phyloP scores from a whole-genome alignment of 177 flowering plant genomes.

The Telopea speciosissima region DNA sequence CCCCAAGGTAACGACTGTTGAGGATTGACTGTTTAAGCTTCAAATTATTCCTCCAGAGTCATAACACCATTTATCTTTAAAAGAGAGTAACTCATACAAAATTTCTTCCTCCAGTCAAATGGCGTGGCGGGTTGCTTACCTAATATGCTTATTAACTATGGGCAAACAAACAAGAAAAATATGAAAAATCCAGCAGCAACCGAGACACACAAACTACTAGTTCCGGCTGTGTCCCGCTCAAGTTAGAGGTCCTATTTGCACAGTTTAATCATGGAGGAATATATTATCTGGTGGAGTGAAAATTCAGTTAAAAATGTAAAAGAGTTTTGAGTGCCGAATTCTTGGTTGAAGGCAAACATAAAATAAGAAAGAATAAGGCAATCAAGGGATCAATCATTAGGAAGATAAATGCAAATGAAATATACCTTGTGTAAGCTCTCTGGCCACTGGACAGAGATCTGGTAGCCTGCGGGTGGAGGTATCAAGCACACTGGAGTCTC shows the following conservation, averaged over 20 bases:
- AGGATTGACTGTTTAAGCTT: not conserved
- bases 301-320: too few relatives aligned
- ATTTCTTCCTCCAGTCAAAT: not conserved
- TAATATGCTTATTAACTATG: too few relatives aligned
- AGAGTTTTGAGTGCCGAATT: not conserved
- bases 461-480: slow-evolving; percentile 76
- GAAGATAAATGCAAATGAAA: not conserved
- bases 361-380: not conserved
- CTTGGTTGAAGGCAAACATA: too few relatives aligned
- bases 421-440: slow-evolving; percentile 85
- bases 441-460: slow-evolving; percentile 80
- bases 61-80: not conserved
- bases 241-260: not conserved
- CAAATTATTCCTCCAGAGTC: not conserved
- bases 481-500: slow-evolving; percentile 77
- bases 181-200: too few relatives aligned
- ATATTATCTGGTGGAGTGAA: too few relatives aligned
- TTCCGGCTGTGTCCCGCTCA: not conserved
- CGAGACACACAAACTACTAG: not conserved
- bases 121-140: not conserved
- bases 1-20: not conserved
- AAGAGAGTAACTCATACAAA: not conserved
- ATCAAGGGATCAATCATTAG: not conserved
- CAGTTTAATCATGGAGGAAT: not conserved
- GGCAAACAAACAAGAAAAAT: too few relatives aligned